Evolutionary conservation across 306 rosid species (phyloP).

Genomic region (Rosa lucieae): DNA sequence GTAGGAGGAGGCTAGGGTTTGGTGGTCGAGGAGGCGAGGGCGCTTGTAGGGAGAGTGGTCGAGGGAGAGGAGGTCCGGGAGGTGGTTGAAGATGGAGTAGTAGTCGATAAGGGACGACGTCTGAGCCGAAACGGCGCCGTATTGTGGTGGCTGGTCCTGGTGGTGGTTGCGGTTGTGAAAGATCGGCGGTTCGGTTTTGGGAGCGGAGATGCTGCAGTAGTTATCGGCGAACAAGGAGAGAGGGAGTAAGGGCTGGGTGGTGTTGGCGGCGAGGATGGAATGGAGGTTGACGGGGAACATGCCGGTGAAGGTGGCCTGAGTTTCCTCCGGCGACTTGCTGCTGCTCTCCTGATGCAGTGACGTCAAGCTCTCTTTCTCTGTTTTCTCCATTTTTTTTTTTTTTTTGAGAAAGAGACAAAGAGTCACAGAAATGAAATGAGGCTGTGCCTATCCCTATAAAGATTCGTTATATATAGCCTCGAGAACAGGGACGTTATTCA

Average conservation of each 20-base stretch:
- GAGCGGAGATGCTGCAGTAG: not conserved
- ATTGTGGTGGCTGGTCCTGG: not conserved
- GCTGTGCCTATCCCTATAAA: not conserved
- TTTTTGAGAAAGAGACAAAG: not conserved
- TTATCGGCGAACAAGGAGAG: not conserved
- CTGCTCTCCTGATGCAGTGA: not conserved
- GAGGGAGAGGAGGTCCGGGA: slow-evolving; percentile 54
- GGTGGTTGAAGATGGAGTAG: slow-evolving; percentile 30
- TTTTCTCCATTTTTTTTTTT: not conserved
- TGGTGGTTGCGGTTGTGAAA: not conserved
- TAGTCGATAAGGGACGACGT: not conserved
- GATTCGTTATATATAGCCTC: not conserved
- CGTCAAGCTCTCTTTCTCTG: not conserved
- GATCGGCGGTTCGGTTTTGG: not conserved
- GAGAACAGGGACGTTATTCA: not conserved
- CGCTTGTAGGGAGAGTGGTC: slow-evolving; percentile 38
- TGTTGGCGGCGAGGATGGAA: slow-evolving; percentile 33
- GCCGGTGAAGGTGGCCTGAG: slow-evolving; percentile 29
- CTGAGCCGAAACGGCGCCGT: not conserved
- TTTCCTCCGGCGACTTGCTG: not conserved
- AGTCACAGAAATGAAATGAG: not conserved
- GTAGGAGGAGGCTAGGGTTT: not conserved
- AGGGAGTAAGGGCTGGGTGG: not conserved
- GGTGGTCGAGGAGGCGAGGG: slow-evolving; percentile 15
- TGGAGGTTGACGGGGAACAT: slow-evolving; percentile 54